These are phyloP conservation scores for Ensete ventricosum DNA, from an alignment of 176 grass and related monocot genomes.

Conservation along the genomic window DNA sequence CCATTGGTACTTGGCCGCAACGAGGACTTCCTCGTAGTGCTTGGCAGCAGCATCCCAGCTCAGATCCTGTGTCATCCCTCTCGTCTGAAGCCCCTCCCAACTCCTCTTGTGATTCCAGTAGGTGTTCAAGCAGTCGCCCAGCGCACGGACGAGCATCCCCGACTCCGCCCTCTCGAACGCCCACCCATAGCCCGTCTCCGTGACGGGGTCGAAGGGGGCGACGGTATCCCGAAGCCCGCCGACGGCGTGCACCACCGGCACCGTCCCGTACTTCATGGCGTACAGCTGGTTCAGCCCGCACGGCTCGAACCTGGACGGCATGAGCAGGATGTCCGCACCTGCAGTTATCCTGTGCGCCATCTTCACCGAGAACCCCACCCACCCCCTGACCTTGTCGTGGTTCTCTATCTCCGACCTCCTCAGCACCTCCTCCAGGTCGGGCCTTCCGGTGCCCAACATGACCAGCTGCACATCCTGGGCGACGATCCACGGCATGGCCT, in stretches of 20 bases:
- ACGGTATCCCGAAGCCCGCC: slow-evolving; percentile 86
- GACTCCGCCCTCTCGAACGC: slow-evolving; percentile 66
- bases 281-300: slow-evolving; percentile 96
- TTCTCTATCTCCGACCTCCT: slow-evolving; percentile 46
- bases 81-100: slow-evolving; percentile 56
- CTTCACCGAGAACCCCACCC: slow-evolving; percentile 83
- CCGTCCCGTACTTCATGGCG: slow-evolving; percentile 75
- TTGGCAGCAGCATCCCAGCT: slow-evolving; percentile 83
- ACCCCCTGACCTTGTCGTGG: slow-evolving; percentile 46
- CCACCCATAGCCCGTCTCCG: slow-evolving; percentile 53
- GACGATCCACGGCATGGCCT: slow-evolving; percentile 75
- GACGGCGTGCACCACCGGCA: slow-evolving; percentile 86
- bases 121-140: slow-evolving; percentile 76
- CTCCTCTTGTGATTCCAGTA: slow-evolving; percentile 68
- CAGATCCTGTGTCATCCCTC: slow-evolving; percentile 76
- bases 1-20: slow-evolving; percentile 96
- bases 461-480: slow-evolving; percentile 80
- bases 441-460: slow-evolving; percentile 63
- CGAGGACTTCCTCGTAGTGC: slow-evolving; percentile 77
- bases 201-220: slow-evolving; percentile 59
- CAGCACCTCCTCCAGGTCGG: slow-evolving; percentile 70
- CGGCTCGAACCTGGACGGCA: slow-evolving; percentile 93
- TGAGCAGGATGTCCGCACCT: slow-evolving; percentile 55
- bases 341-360: slow-evolving; percentile 76
- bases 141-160: slow-evolving; percentile 45